phyloP scores from a whole-genome alignment of 139 green algal species.

The Desmodesmus armatus region DNA sequence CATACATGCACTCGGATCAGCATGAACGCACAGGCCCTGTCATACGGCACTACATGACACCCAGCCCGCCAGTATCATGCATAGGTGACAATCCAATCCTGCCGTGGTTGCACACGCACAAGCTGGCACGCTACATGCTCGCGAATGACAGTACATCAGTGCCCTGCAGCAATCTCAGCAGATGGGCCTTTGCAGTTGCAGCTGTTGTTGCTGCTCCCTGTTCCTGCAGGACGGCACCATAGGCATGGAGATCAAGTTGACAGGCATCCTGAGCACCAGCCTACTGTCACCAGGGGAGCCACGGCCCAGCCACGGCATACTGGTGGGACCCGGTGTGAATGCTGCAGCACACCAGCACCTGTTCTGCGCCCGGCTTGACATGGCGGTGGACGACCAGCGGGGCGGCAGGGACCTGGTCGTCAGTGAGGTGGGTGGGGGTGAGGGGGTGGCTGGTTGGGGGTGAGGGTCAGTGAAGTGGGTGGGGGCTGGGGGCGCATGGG shows the following conservation, averaged over 20 bases:
- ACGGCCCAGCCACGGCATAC: conserved; percentile 54
- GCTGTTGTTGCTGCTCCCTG: neutral
- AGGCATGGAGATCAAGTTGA: conserved; percentile 87
- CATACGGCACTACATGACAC: too few relatives aligned
- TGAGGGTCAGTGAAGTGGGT: too few relatives aligned
- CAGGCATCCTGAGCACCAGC: conserved; percentile 83
- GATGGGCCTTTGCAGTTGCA: neutral
- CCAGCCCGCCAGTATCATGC: too few relatives aligned
- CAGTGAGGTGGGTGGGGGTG: conserved; percentile 57
- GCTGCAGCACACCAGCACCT: conserved; percentile 89
- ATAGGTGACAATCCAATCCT: too few relatives aligned
- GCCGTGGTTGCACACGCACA: too few relatives aligned
- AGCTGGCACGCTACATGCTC: neutral
- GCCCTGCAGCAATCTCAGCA: neutral
- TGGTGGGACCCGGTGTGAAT: conserved; percentile 77
- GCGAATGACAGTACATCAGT: neutral
- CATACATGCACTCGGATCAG: too few relatives aligned
- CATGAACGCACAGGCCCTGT: too few relatives aligned
- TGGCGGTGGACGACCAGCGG: conserved; percentile 77
- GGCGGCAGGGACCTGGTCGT: conserved; percentile 75
- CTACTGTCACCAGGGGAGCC: conserved; percentile 52
- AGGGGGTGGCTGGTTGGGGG: too few relatives aligned
- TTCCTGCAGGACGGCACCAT: conserved; percentile 81
- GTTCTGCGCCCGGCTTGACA: conserved; percentile 84
- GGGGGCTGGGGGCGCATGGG: too few relatives aligned